Evolutionary conservation across 2,329 filamentous ascomycete species (phyloP).

Genomic region (Calonectria hongkongensis): DNA sequence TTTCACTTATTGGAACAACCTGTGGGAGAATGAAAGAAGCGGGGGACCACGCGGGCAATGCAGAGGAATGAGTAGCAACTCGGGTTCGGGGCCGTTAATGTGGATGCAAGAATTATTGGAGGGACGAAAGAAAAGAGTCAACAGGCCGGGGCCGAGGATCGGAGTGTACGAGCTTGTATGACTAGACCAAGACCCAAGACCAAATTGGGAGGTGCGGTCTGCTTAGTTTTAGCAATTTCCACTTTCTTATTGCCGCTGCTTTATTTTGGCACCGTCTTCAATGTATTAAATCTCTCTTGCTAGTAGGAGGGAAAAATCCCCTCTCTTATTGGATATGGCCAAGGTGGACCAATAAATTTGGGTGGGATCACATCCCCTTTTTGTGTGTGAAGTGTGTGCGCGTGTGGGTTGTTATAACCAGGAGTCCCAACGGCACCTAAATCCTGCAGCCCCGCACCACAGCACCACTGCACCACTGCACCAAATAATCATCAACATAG

Average conservation of each 20-base stretch:
- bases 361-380: neutral
- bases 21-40: neutral
- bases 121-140: slow-evolving; percentile 29
- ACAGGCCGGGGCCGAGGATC: slow-evolving; percentile 36
- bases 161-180: slow-evolving; percentile 33
- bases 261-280: neutral
- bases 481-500: neutral
- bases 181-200: slow-evolving; percentile 21
- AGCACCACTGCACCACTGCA: neutral
- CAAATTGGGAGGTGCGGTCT: slow-evolving; percentile 20
- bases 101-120: slow-evolving; percentile 36
- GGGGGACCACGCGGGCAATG: neutral
- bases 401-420: neutral
- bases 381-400: neutral
- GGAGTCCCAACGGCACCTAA: neutral
- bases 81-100: slow-evolving; percentile 6
- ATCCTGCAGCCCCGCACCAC: slow-evolving; percentile 13
- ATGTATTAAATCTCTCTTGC: slow-evolving; percentile 8
- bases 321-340: neutral
- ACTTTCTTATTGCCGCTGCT: neutral
- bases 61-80: neutral
- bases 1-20: neutral
- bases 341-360: neutral
- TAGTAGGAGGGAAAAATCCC: neutral
- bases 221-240: slow-evolving; percentile 21